Base-by-base conservation (phyloP, 108 stramenopile genomes). In the Mayamaea pseudoterrestris region DNA sequence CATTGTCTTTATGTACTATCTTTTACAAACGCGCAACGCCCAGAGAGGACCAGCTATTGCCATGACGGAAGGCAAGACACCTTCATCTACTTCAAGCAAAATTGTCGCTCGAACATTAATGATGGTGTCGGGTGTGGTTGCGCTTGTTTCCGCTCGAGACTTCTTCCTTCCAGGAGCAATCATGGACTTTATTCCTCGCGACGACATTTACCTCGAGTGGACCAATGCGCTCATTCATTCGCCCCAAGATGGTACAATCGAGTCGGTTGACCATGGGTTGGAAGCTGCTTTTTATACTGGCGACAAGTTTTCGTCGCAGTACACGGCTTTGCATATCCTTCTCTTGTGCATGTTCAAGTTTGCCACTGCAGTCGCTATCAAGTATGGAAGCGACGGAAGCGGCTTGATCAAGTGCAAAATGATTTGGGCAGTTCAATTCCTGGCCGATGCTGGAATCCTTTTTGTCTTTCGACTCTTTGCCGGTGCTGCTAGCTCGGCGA, bases 141-240 rank as follows among this genome's bases (percentile, higher is more conserved):
- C 58, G 0, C 12, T 85, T 0, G 65, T 90, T 41, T 64, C 81
- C 6, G 60, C 60, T 28, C 70, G 89, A 2, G 89, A 90, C 51
- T 52, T 90, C 8, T 74, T 85, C 22, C 81, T 76, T 30, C 78
- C 89, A 12, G 89, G 89, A 21, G 31, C 36, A 5, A 77, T 83
- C 47, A 20, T 90, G 1, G 57, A 66, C 1, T 80, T 80, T 43
- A 63, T 85, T 47, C 83, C 89, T 1, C 74, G 81, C 14, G 89
- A 90, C 68, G 89, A 90, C 49, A 83, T 90, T 47, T 90, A 85
- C 47, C 56, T 90, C 7, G 89, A 85, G 56, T 85, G 83, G 89
- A 83, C 78, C 2, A 80, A 80, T 29, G 83, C 81, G 22, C 70
- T 90, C 29, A 39, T 85, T 12, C 89, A 90, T 51, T 90, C 88